Evolutionary conservation across 371 early-diverging fungal species (phyloP).

Genomic region (Rhizopus arrhizus): DNA sequence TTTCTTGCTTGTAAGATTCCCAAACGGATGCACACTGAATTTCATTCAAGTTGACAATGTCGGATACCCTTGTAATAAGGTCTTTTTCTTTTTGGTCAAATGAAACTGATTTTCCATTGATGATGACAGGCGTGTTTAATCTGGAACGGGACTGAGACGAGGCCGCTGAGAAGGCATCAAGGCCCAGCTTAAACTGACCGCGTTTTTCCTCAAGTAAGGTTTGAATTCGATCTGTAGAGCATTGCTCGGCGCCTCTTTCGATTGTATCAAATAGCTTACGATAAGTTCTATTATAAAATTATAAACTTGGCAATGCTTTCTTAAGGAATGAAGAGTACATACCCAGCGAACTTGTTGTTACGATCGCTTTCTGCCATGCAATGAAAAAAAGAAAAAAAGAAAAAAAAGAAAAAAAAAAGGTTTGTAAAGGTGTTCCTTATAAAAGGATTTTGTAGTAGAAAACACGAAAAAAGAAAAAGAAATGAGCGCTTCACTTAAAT

Average conservation of each 20-base stretch:
- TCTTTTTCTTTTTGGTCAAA: constrained; percentile 41
- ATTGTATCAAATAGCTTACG: constrained; percentile 48
- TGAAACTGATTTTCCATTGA: constrained; percentile 41
- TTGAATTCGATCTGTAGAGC: constrained; percentile 47
- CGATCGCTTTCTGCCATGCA: no score
- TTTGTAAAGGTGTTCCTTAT: no score
- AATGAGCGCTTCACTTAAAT: no score
- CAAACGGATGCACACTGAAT: constrained; percentile 37
- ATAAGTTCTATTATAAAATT: constrained; percentile 33
- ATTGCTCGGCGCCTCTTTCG: constrained; percentile 47
- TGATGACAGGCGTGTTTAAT: constrained; percentile 25
- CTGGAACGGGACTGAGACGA: constrained; percentile 41
- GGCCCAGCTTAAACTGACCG: constrained; percentile 32
- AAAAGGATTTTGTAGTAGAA: no score
- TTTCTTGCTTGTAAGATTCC: constrained; percentile 30
- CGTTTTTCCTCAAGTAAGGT: constrained; percentile 46
- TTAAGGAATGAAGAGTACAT: no score
- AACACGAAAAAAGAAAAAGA: no score
- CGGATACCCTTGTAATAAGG: constrained; percentile 33
- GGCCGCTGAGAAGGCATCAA: constrained; percentile 37
- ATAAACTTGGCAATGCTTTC: no score
- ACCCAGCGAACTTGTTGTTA: no score
- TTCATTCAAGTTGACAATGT: constrained; percentile 38
- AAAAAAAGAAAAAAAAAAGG: no score
- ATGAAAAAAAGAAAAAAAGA: no score